Base-by-base conservation (phyloP, 192 early-diverging fungal species). In the Podila minutissima region DNA sequence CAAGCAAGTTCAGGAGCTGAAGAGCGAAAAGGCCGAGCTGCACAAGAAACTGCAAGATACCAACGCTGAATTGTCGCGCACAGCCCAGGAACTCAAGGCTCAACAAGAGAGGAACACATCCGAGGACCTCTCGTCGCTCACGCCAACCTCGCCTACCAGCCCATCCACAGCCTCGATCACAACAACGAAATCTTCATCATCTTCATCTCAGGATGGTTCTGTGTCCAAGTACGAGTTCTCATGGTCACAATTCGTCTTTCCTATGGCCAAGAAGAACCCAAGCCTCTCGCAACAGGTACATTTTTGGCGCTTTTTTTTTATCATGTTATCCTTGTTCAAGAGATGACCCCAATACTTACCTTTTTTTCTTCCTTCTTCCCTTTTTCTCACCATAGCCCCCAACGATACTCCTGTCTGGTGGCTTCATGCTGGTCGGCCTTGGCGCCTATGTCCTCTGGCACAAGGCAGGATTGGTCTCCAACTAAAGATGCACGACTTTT, bases 231-330 rank as follows among this genome's bases (percentile, higher is more conserved):
- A 49, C 46, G 77, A 81, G 61, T 69, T 69, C 31, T 64, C 76
- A 1, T 81, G 77, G 75, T 64, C 75, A 2, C 70, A 79, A 37
- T 79, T 79, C 28, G 75, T 71, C 11, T 79, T 79, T 20, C 75
- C 75, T 12, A 64, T 79, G 1, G 58, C 48, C 58, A 81, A 66
- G 31, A 72, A 67, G 50, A 50, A 64, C 48, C 26, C 60, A 22
- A 24, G 29, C 7, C 70, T 60, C 22, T 20, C 67, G 8, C 29
- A 67, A 4, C 77, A 81, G 77, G 77, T 73, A 81, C 1, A 59
- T 0, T 32, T 62, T 1, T 32, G 3, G 61, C n/a, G 57, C 15
- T 59, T 29, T 11, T 24, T 8, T 20, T 15, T 0, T 19, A 22
- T 41, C 17, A 48, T 69, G 32, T 26, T 20, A 28, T 22, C 3